Evolutionary conservation across 495 filamentous ascomycete genomes (phyloP).

Genomic region (Recurvomyces mirabilis): DNA sequence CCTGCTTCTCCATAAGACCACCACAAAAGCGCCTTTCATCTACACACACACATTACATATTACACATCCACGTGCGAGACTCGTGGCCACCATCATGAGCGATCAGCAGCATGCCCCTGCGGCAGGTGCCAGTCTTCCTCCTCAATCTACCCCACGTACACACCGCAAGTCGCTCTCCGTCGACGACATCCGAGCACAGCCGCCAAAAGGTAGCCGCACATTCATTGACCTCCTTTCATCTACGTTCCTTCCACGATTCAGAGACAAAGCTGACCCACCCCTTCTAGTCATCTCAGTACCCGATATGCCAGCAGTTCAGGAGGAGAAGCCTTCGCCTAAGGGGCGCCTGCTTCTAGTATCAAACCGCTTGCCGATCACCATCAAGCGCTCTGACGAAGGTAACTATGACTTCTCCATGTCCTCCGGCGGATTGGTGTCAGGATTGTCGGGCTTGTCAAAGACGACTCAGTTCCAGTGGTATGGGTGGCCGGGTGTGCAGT

Average conservation of each 20-base stretch:
- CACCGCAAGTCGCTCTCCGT: constrained; percentile 12
- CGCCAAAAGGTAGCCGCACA: constrained; percentile 5
- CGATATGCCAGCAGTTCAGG: constrained; percentile 15
- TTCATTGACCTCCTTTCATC: too few species aligned
- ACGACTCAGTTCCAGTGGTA: constrained; percentile 94
- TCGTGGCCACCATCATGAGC: not conserved
- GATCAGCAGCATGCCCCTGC: not conserved
- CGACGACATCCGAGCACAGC: constrained; percentile 4
- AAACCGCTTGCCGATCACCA: constrained; percentile 88
- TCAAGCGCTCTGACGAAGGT: constrained; percentile 79
- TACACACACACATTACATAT: not conserved
- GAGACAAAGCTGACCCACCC: not conserved
- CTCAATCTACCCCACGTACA: too few species aligned
- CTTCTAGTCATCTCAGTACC: constrained; percentile 10
- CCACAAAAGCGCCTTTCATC: too few species aligned
- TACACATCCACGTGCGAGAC: too few species aligned
- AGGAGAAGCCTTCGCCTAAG: constrained; percentile 20
- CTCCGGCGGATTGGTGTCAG: constrained; percentile 86
- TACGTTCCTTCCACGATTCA: not conserved
- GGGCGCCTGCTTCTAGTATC: constrained; percentile 69
- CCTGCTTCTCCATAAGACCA: too few species aligned
- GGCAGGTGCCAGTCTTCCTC: not conserved
- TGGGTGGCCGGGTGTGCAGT: constrained; percentile 86
- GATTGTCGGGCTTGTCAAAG: constrained; percentile 79
- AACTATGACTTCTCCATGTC: constrained; percentile 84